A percentile compares a stretch with the other conserved stretches of the same genome.
These are phyloP conservation scores for Kodamaea hsintzibuensis DNA, from an alignment of 805 yeast genomes.

Conservation along the genomic window DNA sequence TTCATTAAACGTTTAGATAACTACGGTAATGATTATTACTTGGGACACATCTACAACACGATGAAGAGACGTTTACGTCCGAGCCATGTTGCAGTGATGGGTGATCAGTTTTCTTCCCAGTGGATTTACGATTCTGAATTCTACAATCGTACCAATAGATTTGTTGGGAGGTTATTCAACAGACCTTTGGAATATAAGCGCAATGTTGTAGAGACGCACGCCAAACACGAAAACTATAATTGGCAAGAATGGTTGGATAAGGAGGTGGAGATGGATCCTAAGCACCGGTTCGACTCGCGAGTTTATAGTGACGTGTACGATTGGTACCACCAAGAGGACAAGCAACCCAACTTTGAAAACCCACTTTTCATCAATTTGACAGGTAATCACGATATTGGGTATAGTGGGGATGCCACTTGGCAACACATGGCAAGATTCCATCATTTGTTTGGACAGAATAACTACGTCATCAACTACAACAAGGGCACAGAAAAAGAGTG, in stretches of 20 bases:
- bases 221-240: constrained; percentile 53
- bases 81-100: constrained; percentile 83
- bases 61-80: constrained; percentile 70
- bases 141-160: constrained; percentile 74
- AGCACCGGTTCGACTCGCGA: constrained; percentile 35
- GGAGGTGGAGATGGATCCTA: constrained; percentile 41
- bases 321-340: constrained; percentile 51
- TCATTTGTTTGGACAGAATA: constrained; percentile 77
- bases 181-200: constrained; percentile 52
- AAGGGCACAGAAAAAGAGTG: constrained; percentile 67
- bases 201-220: constrained; percentile 48
- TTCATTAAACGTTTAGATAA: constrained; percentile 77
- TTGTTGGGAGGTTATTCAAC: constrained; percentile 66
- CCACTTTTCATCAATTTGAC: constrained; percentile 80
- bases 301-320: constrained; percentile 59
- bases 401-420: constrained; percentile 90
- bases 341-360: constrained; percentile 43
- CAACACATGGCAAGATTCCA: constrained; percentile 85
- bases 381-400: constrained; percentile 96
- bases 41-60: constrained; percentile 76
- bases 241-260: constrained; percentile 49
- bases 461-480: constrained; percentile 75
- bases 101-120: constrained; percentile 90
- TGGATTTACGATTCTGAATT: constrained; percentile 93
- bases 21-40: constrained; percentile 83